A percentile compares a stretch with the other conserved stretches of the same genome.
phyloP scores from a whole-genome alignment of 805 yeast genomes.

The Blastobotrys muscicola region DNA sequence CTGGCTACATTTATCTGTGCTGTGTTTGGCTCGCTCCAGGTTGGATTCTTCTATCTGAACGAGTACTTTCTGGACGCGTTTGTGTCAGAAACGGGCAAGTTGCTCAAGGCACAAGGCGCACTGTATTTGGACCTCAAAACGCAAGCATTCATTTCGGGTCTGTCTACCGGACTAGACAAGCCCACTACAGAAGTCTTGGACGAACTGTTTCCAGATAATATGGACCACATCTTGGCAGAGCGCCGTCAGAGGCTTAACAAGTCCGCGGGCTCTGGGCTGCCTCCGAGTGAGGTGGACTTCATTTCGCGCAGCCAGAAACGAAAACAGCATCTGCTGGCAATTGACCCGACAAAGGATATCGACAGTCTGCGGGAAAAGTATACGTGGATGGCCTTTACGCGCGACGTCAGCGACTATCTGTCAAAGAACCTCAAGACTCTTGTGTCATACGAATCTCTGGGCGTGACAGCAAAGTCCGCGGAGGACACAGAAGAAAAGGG shows the following conservation, averaged over 20 bases:
- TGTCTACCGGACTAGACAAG: conserved; percentile 47
- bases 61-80: conserved; percentile 79
- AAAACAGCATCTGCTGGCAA: conserved; percentile 45
- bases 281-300: conserved; percentile 77
- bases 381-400: conserved; percentile 78
- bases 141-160: conserved; percentile 86
- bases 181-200: conserved; percentile 49
- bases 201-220: conserved; percentile 61
- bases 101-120: conserved; percentile 72
- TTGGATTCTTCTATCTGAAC: conserved; percentile 80
- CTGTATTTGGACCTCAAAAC: conserved; percentile 83
- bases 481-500: too few relatives aligned
- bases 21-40: conserved; percentile 70
- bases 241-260: conserved; percentile 16
- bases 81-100: conserved; percentile 59
- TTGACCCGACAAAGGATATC: conserved; percentile 33
- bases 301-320: conserved; percentile 64
- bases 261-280: conserved; percentile 29
- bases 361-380: conserved; percentile 52
- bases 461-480: too few relatives aligned
- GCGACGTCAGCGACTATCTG: conserved; percentile 69
- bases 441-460: background rate
- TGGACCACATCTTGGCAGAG: conserved; percentile 37
- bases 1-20: conserved; percentile 85
- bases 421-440: conserved; percentile 36